Conservation (phyloP, 108 stramenopile genomes). For the Mediolabrus comicus region DNA sequence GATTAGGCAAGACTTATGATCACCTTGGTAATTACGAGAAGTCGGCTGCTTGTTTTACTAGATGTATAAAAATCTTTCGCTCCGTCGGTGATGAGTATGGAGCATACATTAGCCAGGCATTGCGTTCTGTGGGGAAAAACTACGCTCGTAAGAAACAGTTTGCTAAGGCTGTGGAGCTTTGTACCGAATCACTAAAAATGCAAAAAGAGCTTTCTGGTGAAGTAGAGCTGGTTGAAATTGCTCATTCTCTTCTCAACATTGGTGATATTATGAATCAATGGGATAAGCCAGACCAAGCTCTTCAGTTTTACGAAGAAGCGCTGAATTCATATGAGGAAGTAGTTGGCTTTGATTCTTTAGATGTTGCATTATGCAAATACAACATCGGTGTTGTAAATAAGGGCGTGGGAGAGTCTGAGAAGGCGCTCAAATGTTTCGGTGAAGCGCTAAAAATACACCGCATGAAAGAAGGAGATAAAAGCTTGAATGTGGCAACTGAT, state of each 20-base stretch:
- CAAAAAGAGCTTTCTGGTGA: constrained; percentile 13
- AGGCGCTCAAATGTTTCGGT: constrained; percentile 55
- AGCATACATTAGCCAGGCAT: constrained; percentile 49
- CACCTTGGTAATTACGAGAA: constrained; percentile 59
- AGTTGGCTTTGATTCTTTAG: constrained; percentile 53
- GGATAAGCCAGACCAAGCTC: constrained; percentile 40
- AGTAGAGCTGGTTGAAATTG: constrained; percentile 20
- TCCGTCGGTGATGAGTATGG: constrained; percentile 47
- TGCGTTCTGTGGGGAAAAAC: constrained; percentile 62
- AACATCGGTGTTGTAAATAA: constrained; percentile 60
- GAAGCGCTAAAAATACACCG: constrained; percentile 49
- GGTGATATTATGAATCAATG: constrained; percentile 45
- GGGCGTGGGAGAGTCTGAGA: constrained; percentile 40
- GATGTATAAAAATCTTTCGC: constrained; percentile 57
- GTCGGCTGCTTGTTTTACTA: constrained; percentile 60
- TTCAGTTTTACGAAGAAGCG: constrained; percentile 44
- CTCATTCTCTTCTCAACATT: constrained; percentile 20
- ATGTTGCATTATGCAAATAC: constrained; percentile 61
- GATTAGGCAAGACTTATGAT: constrained; percentile 62
- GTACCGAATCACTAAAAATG: constrained; percentile 42
- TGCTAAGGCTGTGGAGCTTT: constrained; percentile 45
- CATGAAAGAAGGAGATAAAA: constrained; percentile 37
- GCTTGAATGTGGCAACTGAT: constrained; percentile 32
- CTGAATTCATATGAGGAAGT: constrained; percentile 37
- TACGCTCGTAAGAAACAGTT: constrained; percentile 42